A percentile compares a stretch with the other conserved stretches of the same genome.
Conservation (phyloP, 2,329 filamentous ascomycete species). For the Pleurostoma richardsiae region DNA sequence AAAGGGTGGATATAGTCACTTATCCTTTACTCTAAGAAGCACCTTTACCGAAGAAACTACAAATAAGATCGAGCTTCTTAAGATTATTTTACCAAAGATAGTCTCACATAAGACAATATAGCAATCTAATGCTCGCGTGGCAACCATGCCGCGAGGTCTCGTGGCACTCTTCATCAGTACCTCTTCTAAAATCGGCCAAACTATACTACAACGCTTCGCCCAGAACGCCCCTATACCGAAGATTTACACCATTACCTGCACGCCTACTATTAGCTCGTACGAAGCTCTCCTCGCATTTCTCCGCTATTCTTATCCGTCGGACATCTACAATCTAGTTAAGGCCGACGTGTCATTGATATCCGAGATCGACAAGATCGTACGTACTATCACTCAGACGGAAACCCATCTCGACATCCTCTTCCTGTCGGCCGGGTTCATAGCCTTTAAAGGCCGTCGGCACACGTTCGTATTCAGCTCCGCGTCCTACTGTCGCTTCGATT, state of each 20-base stretch:
- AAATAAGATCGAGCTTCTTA: too few species aligned
- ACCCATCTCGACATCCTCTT: slow-evolving; percentile 29
- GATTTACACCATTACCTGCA: slow-evolving; percentile 1
- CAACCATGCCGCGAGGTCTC: not conserved
- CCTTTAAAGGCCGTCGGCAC: slow-evolving; percentile 28
- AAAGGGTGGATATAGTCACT: too few species aligned
- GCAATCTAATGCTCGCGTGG: not conserved
- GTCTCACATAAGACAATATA: not conserved
- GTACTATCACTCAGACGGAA: slow-evolving; percentile 19
- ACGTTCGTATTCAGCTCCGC: slow-evolving; percentile 15
- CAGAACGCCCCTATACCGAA: slow-evolving; percentile 1
- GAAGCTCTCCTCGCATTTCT: not conserved
- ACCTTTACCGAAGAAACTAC: too few species aligned
- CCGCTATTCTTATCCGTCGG: slow-evolving; percentile 2
- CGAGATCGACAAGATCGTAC: slow-evolving; percentile 23
- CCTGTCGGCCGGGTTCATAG: slow-evolving; percentile 27
- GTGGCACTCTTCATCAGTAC: slow-evolving; percentile 2
- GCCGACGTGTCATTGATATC: slow-evolving; percentile 26
- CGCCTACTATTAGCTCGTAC: not conserved
- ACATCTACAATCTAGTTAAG: slow-evolving; percentile 19
- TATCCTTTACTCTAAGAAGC: too few species aligned
- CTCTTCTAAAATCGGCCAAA: slow-evolving; percentile 1
- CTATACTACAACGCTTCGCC: slow-evolving; percentile 1
- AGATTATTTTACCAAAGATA: not conserved
- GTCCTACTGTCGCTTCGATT: too few species aligned